Base-by-base conservation (phyloP, 805 yeast species). In the Zygoascus bituminiphila region DNA sequence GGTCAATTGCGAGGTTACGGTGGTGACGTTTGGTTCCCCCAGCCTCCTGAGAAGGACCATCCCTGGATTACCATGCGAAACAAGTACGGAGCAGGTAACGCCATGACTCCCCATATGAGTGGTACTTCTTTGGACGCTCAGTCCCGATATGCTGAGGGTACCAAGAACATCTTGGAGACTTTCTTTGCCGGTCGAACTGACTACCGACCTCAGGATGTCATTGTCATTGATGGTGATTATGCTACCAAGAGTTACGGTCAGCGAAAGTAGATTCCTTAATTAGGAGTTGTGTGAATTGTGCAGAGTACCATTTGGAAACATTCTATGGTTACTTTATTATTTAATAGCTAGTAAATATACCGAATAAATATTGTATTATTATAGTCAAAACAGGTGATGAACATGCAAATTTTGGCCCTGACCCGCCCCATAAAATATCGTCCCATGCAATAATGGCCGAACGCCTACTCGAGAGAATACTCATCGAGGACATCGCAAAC, bases 1-100 rank as follows among this genome's bases (percentile, higher is more conserved):
- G 93, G 93, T 44, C 81, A 81, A 57, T 63, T 84, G 44, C 72
- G 82, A 58, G 91, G 89, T 46, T 84, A 84, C 62, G 93, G 89
- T 59, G 93, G 91, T 57, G 93, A 84, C 65, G 93, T 84, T 19
- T 84, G 91, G 88, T 75, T 60, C 70, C 82, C 82, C n/a, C 94
- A 84, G 66, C 94, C 94, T 39, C 85, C 91, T 23, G 88, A 88
- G 54, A 68, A 70, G 47, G 74, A 74, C 63, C 88, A 83, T 61
- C 88, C 88, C 55, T 84, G 93, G 93, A 74, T 88, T 72, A 48
- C 71, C 9, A 76, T 83, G 79, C 62, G 69, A 44, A 82, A 82
- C 75, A 69, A 75, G 59, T 76, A 72, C 55, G 83, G 82, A 51
- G 84, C 78, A 33, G 91, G 91, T 55, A 84, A 85, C 58, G 91